Base-by-base conservation (phyloP, 306 rosid genomes). In the Gastrolobium bilobum region DNA sequence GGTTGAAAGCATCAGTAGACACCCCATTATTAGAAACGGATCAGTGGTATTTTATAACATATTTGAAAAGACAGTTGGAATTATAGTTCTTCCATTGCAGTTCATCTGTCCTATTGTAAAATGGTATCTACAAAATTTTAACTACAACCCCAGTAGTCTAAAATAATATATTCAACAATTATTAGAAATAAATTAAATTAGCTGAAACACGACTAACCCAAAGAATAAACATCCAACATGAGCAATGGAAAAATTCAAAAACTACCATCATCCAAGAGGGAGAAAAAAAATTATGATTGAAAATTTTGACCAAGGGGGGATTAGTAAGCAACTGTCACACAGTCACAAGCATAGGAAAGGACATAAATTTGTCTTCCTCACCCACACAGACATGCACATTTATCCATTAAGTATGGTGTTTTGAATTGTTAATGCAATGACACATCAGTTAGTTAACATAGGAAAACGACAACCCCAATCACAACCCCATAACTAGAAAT, bases 361-460 rank as follows among this genome's bases (percentile, higher is more conserved):
- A 6, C 37, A 33, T 50, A 79, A 38, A 39, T 14, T 7, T 29
- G 66, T 42, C 63, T n/a, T 38, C 37, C 63, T 38, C 5, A 33
- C 10, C 57, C 57, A 52, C 50, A 10, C 59, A 62, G 52, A 48
- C 70, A 75, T 46, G 67, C 58, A 63, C n/a, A 42, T 62, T 62
- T 52, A 63, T 50, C 40, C 13, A 30, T 14, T 75, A 53, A 15
- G 29, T 53, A 53, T 71, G 74, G 53, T 62, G 48, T 20, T 62
- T 52, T 40, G 68, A 63, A 42, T 69, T 73, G 56, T 79, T 78
- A 30, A 48, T 78, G 79, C 60, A 50, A 84, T 54, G 76, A 81
- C 75, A 87, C 80, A 90, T 82, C 79, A 89, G 75, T 71, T 47
- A 73, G 14, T 73, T 13, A 61, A 68, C 43, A 52, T 14, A 77